Evolutionary conservation across 345 rosid genomes (phyloP).

Genomic region (Hirschfeldia incana): DNA sequence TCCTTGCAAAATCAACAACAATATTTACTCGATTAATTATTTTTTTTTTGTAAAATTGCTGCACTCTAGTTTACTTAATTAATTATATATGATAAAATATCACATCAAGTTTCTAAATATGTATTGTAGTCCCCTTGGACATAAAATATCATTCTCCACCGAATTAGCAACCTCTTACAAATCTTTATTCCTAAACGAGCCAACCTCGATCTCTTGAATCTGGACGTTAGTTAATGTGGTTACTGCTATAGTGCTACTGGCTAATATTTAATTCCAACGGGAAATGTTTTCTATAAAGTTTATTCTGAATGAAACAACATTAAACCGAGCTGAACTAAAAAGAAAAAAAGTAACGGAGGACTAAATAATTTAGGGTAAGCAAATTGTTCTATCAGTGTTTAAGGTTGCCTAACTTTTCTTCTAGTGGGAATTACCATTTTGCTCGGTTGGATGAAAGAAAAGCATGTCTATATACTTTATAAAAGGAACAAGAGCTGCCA

Average conservation of each 20-base stretch:
- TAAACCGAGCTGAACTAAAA: neutral
- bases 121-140: neutral
- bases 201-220: neutral
- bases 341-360: neutral
- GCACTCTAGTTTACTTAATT: neutral
- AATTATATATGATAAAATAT: neutral
- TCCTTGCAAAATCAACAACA: neutral
- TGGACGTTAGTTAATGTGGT: slow-evolving; percentile 1
- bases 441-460: neutral
- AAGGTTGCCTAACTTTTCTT: slow-evolving; percentile 37
- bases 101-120: neutral
- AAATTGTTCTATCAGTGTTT: slow-evolving; percentile 9
- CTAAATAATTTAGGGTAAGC: slow-evolving; percentile 11
- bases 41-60: neutral
- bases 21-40: neutral
- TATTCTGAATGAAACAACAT: neutral
- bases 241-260: neutral
- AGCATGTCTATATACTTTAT: neutral
- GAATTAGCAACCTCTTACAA: neutral
- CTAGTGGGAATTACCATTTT: slow-evolving; percentile 24
- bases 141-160: neutral
- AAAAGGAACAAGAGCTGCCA: slow-evolving; percentile 31
- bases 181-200: neutral
- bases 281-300: neutral
- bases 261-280: neutral